These are phyloP conservation scores for Kwoniella sp. DNA, from an alignment of 768 basidiomycete genomes.

Conservation along the genomic window DNA sequence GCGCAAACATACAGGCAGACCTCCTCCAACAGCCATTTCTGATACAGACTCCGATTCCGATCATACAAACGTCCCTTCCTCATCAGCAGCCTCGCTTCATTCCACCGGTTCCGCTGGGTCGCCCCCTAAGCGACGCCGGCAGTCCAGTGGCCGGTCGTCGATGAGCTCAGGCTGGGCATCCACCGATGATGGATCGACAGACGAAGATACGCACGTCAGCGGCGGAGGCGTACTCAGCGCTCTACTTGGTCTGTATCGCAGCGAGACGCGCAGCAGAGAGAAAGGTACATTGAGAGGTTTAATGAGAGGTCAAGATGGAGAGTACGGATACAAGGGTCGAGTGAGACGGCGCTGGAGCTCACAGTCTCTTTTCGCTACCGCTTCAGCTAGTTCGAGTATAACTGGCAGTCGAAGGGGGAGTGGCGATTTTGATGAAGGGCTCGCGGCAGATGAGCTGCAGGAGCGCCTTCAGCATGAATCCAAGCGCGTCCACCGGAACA, in stretches of 20 bases:
- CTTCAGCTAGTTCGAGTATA: conserved; percentile 9
- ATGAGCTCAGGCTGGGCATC: conserved; percentile 8
- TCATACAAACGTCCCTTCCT: conserved; percentile 7
- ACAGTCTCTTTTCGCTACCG: conserved; percentile 18
- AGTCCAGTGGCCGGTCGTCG: conserved; percentile 16
- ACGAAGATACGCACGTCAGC: conserved; percentile 4
- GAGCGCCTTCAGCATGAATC: conserved; percentile 6
- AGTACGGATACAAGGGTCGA: not conserved
- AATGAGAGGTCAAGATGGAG: conserved; percentile 1
- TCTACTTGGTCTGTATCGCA: conserved; percentile 21
- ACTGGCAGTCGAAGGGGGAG: conserved; percentile 9
- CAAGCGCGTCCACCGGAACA: conserved; percentile 19
- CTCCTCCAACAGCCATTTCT: not conserved
- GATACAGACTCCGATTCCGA: conserved; percentile 4
- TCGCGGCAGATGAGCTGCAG: not conserved
- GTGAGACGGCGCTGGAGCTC: conserved; percentile 22
- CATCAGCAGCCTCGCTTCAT: conserved; percentile 7
- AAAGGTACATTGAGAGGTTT: conserved; percentile 2
- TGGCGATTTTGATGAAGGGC: not conserved
- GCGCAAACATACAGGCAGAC: conserved; percentile 24
- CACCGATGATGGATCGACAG: conserved; percentile 6
- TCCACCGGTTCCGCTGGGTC: conserved; percentile 7
- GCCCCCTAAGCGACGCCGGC: conserved; percentile 7
- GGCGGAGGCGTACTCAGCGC: conserved; percentile 24
- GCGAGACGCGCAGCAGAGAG: conserved; percentile 6